Evolutionary conservation across 1,284 basidiomycete genomes (phyloP).

Genomic region (Ceratobasidium sp.): DNA sequence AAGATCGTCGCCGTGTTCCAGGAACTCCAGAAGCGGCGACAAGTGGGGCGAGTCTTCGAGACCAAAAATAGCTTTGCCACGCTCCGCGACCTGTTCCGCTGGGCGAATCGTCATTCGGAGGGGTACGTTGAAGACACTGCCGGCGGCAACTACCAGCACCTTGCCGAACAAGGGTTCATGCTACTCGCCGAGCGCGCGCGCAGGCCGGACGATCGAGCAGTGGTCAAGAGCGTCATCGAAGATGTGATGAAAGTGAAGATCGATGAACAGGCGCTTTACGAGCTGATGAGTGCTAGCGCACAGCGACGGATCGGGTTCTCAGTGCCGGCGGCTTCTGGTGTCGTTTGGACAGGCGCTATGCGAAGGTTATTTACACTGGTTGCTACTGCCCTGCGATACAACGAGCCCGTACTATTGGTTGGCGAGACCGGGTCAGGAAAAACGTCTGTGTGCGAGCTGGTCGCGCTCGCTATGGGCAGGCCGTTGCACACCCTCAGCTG

Average conservation of each 20-base stretch:
- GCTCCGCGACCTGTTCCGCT: conserved; percentile 95
- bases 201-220: conserved; percentile 82
- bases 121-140: conserved; percentile 56
- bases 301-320: conserved; percentile 18
- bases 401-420: conserved; percentile 97
- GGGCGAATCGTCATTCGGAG: conserved; percentile 76
- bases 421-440: conserved; percentile 99
- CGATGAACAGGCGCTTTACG: conserved; percentile 76
- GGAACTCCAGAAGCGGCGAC: conserved; percentile 92
- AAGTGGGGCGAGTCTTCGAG: conserved; percentile 93
- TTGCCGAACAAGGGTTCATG: conserved; percentile 98
- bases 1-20: conserved; percentile 93
- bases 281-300: conserved; percentile 58
- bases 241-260: conserved; percentile 89
- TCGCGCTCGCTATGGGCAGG: conserved; percentile 74
- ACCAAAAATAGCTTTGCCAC: conserved; percentile 98
- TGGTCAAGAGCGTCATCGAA: conserved; percentile 95
- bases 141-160: conserved; percentile 88
- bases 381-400: conserved; percentile 83
- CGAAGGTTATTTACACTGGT: conserved; percentile 88
- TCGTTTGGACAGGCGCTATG: conserved; percentile 96
- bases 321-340: conserved; percentile 54
- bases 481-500: conserved; percentile 87
- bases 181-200: conserved; percentile 92
- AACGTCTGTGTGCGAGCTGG: conserved; percentile 95